Conservation (phyloP, 768 basidiomycete species). For the Mycena sanguinolenta region DNA sequence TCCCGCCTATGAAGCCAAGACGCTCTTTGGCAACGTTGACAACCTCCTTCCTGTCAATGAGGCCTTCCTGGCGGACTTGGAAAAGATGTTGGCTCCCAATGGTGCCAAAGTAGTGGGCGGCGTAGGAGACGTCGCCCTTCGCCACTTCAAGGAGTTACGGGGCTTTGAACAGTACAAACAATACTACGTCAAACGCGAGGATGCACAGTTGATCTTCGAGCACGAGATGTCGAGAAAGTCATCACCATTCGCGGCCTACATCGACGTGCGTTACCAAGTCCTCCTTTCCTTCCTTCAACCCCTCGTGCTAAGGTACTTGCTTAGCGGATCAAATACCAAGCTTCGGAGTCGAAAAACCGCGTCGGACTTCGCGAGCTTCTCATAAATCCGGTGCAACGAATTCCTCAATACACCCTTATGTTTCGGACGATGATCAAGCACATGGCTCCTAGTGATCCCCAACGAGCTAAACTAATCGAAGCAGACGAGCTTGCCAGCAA, state of each 20-base stretch:
- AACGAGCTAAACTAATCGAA: slow-evolving; percentile 83
- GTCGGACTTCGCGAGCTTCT: slow-evolving; percentile 91
- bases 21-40: slow-evolving; percentile 95
- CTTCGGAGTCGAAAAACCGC: slow-evolving; percentile 79
- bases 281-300: slow-evolving; percentile 14
- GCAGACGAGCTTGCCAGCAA: slow-evolving; percentile 90
- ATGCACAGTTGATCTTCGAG: slow-evolving; percentile 90
- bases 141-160: slow-evolving; percentile 85
- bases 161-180: slow-evolving; percentile 94
- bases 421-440: slow-evolving; percentile 94
- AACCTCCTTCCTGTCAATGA: slow-evolving; percentile 91
- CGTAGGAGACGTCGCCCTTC: slow-evolving; percentile 87
- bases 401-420: slow-evolving; percentile 93
- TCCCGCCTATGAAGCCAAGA: slow-evolving; percentile 91
- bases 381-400: slow-evolving; percentile 97
- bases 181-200: slow-evolving; percentile 94
- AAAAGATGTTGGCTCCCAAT: slow-evolving; percentile 79
- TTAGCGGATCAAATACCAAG: slow-evolving; percentile 90
- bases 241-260: slow-evolving; percentile 86
- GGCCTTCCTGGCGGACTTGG: slow-evolving; percentile 85
- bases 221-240: slow-evolving; percentile 84
- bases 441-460: slow-evolving; percentile 83
- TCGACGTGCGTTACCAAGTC: slow-evolving; percentile 74
- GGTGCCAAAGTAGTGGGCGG: slow-evolving; percentile 69
- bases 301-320: slow-evolving; percentile 28